phyloP scores from a whole-genome alignment of 768 basidiomycete genomes.

The Macrolepiota dolichaula region DNA sequence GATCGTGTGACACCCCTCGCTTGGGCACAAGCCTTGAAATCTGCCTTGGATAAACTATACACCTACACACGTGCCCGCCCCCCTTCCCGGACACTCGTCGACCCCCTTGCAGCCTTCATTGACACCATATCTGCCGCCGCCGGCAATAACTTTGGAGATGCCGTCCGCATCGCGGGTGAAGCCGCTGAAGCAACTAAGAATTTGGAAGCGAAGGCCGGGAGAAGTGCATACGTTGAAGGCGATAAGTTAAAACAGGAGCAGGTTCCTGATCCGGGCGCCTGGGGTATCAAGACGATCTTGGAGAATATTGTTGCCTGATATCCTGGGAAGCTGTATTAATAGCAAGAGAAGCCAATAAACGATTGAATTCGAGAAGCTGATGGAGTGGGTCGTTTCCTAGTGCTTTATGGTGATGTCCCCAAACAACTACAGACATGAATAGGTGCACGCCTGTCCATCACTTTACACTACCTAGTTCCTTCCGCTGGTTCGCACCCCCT shows the following conservation, averaged over 20 bases:
- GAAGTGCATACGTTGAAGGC: conserved; percentile 84
- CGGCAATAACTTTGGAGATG: conserved; percentile 36
- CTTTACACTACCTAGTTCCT: not conserved
- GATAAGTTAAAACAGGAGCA: conserved; percentile 56
- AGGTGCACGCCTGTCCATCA: not conserved
- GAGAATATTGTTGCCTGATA: conserved; percentile 39
- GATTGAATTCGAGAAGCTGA: not conserved
- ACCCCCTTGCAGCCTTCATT: conserved; percentile 82
- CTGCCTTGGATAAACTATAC: conserved; percentile 62
- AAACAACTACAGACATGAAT: not conserved
- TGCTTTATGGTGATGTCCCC: not conserved
- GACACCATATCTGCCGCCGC: conserved; percentile 30
- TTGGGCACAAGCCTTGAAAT: conserved; percentile 59
- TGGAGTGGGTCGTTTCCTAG: not conserved
- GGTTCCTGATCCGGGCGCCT: conserved; percentile 86
- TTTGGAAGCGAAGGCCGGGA: conserved; percentile 79
- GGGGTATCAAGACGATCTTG: conserved; percentile 79
- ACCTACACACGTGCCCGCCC: conserved; percentile 87
- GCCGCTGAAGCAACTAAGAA: conserved; percentile 76
- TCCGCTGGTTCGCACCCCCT: not conserved
- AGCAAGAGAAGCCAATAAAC: not conserved
- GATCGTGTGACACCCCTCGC: conserved; percentile 40
- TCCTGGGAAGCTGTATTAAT: not conserved
- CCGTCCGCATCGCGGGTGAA: conserved; percentile 55
- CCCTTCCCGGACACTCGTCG: conserved; percentile 90